Evolutionary conservation across 306 rosid genomes (phyloP), one percentile per base, ranked within the genome.

Genomic region (Prunus mira): DNA sequence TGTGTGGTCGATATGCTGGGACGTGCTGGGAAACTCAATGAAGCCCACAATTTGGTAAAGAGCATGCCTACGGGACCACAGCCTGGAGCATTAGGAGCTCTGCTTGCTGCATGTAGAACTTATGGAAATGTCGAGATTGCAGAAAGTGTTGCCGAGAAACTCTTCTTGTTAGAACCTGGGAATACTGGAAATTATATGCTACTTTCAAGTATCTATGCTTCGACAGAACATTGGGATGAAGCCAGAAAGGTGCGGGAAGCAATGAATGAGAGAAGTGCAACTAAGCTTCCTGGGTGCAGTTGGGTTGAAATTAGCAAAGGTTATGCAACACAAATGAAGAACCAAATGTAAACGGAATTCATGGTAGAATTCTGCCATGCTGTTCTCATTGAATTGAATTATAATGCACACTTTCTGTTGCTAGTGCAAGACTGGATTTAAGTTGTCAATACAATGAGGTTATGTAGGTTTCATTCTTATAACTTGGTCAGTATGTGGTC

Each of bases 1-100:
- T 78, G 82, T 10, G 47, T 27, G 30, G 77, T 78, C 7, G 82
- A 78, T 64, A 71, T 71, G 82, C 72, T 78, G 47, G 82, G 82
- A 41, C 77, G 76, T 1, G 67, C 82, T 4, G 82, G 82, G 56
- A 78, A 71, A 55, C 82, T 78, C 55, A 28, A 18, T 52, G 77
- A 78, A 41, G 77, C 73, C 22, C 5, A 27, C 38, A 72, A 52
- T 51, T 52, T 71, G 28, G 72, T 78, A n/a, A 38, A 78, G 18
- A 25, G 77, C 3, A 78, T 78, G 77, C 77, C 77, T 18, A 52
- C 71, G 77, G 77, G 72, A 0, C 82, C 82, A n/a, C 77, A 71
- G 25, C 82, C 77, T 12, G 72, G 67, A 51, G 82, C 77, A 3
- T 43, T 78, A 24, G 82, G 82, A 71, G 72, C 82, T 65, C 70